These are phyloP conservation scores for Physaria fendleri DNA, from an alignment of 345 rosid genomes.

Conservation along the genomic window DNA sequence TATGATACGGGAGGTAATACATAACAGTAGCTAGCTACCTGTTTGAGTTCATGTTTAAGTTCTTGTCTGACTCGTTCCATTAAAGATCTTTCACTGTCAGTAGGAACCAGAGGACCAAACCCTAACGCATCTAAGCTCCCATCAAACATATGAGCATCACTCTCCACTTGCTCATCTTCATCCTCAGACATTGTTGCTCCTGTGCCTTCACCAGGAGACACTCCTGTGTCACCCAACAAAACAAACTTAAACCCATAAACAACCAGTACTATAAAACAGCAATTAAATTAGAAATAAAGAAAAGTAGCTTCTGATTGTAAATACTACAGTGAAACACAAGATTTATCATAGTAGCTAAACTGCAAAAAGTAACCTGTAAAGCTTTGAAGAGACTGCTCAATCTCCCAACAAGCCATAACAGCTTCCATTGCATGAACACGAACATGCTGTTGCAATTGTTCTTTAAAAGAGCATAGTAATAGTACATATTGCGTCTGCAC, in stretches of 20 bases:
- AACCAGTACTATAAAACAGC: neutral
- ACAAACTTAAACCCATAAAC: neutral
- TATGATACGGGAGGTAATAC: neutral
- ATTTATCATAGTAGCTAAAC: neutral
- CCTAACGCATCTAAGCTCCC: slow-evolving; percentile 64
- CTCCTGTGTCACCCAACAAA: slow-evolving; percentile 49
- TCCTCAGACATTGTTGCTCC: slow-evolving; percentile 99
- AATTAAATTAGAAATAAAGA: neutral
- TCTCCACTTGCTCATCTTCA: slow-evolving; percentile 94
- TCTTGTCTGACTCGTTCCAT: slow-evolving; percentile 98
- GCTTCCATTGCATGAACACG: slow-evolving; percentile 99
- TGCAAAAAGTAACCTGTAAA: slow-evolving; percentile 54
- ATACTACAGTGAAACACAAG: neutral
- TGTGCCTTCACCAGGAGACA: slow-evolving; percentile 96
- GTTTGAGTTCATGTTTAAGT: slow-evolving; percentile 86
- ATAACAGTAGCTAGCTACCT: slow-evolving; percentile 37
- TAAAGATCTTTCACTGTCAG: slow-evolving; percentile 89
- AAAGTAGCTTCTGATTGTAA: neutral
- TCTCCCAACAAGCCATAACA: slow-evolving; percentile 99
- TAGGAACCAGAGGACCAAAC: slow-evolving; percentile 87
- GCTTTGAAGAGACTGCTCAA: slow-evolving; percentile 92
- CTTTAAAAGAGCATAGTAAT: slow-evolving; percentile 84
- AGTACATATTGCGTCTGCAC: slow-evolving; percentile 85
- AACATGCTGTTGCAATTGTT: slow-evolving; percentile 94
- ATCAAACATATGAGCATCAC: slow-evolving; percentile 74